Base-by-base conservation (phyloP, 495 filamentous ascomycete genomes). In the Thozetella sp. region DNA sequence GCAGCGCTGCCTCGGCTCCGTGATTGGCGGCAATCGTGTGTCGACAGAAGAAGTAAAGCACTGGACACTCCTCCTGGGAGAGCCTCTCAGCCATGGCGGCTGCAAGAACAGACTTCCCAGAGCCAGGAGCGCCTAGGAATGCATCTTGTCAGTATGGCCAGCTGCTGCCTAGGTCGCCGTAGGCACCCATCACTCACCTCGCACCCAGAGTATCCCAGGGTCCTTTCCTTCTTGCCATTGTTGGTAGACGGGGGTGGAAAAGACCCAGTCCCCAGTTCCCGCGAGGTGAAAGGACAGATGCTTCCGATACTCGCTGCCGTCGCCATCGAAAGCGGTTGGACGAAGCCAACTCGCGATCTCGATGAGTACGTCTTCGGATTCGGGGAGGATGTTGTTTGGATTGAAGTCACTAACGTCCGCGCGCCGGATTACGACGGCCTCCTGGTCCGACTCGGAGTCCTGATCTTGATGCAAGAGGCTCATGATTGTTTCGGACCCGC, bases 31-130 rank as follows among this genome's bases (percentile, higher is more conserved):
- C 62, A 56, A 85, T 77, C 59, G 82, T 83, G 40, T 83, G 76
- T 2, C 82, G 76, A 62, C 82, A 83, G 67, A 86, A 86, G 67
- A 86, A 84, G 60, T 66, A 83, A 0, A 84, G 66, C 1, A 82
- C 76, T 0, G 77, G 79, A 10, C 27, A 60, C 34, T 54, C 70
- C 57, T 64, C 67, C n/a, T 45, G 40, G 34, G 55, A 57, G 20
- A 82, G 67, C 2, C 63, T 50, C 13, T 65, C 22, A 30, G 72
- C 66, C 15, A 81, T 48, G 2, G 45, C 59, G 3, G 80, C 80
- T 30, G 80, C 80, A 19, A 83, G 51, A 20, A 86, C 80, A 13
- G 69, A 75, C 67, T 86, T 86, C 0, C 80, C 82, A 54, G 76
- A 72, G 4, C 83, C 83, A 6, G 82, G 72, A 30, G 82, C 75